Conservation (phyloP, 331 rosid species). For the Acacia concinna region DNA sequence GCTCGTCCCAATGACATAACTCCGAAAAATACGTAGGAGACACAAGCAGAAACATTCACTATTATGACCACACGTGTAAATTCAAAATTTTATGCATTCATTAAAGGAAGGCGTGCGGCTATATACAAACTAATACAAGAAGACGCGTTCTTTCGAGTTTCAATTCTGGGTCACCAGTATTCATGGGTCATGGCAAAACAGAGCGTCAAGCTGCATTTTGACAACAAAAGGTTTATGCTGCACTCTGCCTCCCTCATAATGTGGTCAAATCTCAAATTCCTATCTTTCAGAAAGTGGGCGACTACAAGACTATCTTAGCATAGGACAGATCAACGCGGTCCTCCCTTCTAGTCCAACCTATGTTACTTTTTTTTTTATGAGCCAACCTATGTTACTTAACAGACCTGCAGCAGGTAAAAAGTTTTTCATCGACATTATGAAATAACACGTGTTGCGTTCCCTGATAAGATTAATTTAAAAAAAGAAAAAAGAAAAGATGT, state of each 20-base stretch:
- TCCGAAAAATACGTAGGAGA: neutral
- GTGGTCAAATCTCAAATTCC: slow-evolving; percentile 21
- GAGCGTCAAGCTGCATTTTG: slow-evolving; percentile 8
- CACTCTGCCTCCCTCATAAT: neutral
- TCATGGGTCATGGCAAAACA: neutral
- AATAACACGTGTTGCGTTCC: neutral
- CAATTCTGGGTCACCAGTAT: neutral
- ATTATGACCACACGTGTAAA: neutral
- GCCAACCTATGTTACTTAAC: neutral
- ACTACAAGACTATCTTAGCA: neutral
- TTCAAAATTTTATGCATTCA: neutral
- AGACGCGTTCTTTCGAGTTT: neutral
- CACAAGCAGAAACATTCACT: neutral
- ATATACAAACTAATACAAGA: slow-evolving; percentile 23
- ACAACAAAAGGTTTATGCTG: neutral
- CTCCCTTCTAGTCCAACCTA: neutral
- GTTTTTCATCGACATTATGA: neutral
- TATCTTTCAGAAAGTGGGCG: neutral
- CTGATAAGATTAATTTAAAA: neutral
- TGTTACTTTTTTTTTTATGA: too few relatives aligned
- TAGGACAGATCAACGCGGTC: neutral
- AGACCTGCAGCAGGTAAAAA: neutral
- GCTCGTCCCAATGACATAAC: neutral
- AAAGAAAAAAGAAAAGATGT: neutral
- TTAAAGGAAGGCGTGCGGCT: neutral